A percentile compares a stretch with the other conserved stretches of the same genome.
phyloP scores from a whole-genome alignment of 148 eudicot genomes.

The Hydrangea macrophylla region DNA sequence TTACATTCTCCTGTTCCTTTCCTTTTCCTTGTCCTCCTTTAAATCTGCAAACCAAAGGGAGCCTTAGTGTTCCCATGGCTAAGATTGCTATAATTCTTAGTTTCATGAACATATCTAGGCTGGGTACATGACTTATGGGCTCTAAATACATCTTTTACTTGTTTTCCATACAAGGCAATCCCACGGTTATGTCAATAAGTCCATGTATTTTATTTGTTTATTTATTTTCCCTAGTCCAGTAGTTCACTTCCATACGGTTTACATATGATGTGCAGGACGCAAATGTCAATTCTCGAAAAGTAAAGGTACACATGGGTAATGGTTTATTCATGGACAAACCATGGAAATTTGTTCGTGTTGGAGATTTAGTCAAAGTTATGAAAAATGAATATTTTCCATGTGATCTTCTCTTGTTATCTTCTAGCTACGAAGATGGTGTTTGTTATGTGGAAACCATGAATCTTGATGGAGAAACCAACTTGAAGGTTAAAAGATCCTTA shows the following conservation, averaged over 20 bases:
- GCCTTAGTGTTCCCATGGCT: too few species aligned
- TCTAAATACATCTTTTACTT: not conserved
- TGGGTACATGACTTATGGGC: not conserved
- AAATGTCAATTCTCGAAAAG: conserved; percentile 33
- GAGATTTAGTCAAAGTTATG: conserved; percentile 37
- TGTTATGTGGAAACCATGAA: conserved; percentile 60
- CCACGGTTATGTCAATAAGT: not conserved
- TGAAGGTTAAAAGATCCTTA: conserved; percentile 38
- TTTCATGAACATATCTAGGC: not conserved
- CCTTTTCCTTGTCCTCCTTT: too few species aligned
- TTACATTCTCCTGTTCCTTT: too few species aligned
- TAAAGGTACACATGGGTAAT: conserved; percentile 29
- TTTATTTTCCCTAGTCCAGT: not conserved
- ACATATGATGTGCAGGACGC: conserved; percentile 27
- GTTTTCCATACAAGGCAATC: too few species aligned
- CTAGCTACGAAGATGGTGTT: conserved; percentile 50
- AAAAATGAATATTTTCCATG: conserved; percentile 46
- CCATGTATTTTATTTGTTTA: not conserved
- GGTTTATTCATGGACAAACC: conserved; percentile 27
- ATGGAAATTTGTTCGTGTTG: conserved; percentile 36
- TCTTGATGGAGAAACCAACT: conserved; percentile 52
- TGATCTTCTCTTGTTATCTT: conserved; percentile 39
- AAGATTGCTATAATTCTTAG: not conserved
- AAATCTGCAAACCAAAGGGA: too few species aligned
- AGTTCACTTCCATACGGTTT: not conserved